Evolutionary conservation across 192 early-diverging fungal species (phyloP).

Genomic region (Umbelopsis ramanniana): DNA sequence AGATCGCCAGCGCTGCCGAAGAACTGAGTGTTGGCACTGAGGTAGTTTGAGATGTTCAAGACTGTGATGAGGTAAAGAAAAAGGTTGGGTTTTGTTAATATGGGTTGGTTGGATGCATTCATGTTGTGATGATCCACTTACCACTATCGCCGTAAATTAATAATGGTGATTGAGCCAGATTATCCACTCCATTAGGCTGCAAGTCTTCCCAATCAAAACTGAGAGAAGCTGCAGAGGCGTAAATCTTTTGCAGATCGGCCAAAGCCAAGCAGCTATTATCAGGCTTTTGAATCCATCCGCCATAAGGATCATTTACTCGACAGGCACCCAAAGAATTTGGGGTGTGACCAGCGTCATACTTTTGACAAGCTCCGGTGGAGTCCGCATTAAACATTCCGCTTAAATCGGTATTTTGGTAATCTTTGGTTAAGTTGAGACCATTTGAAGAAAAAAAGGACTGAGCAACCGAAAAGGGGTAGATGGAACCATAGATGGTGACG

Average conservation of each 20-base stretch:
- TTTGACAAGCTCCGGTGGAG: slow-evolving; percentile 19
- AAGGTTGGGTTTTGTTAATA: no score
- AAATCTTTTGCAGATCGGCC: slow-evolving; percentile 12
- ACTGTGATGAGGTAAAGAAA: no score
- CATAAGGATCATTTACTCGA: slow-evolving; percentile 30
- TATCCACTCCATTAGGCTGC: slow-evolving; percentile 17
- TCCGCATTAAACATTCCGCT: slow-evolving; percentile 42
- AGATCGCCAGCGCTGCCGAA: slow-evolving; percentile 26
- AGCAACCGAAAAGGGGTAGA: slow-evolving; percentile 30
- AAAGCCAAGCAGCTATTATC: slow-evolving; percentile 33
- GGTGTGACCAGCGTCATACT: neutral
- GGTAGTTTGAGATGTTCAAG: slow-evolving; percentile 40
- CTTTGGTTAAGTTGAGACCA: slow-evolving; percentile 29
- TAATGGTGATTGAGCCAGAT: slow-evolving; percentile 14
- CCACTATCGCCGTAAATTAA: slow-evolving; percentile 34
- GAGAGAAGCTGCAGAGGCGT: slow-evolving; percentile 11
- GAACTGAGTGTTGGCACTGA: neutral
- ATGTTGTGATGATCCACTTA: no score
- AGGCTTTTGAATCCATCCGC: slow-evolving; percentile 23
- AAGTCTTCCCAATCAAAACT: slow-evolving; percentile 42
- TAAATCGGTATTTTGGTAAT: slow-evolving; percentile 38
- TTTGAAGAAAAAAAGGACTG: slow-evolving; percentile 31
- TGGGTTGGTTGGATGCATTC: no score
- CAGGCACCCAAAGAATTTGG: slow-evolving; percentile 16
- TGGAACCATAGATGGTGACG: slow-evolving; percentile 39